Conservation (phyloP, 1,139 yeast genomes). For the Taphrina betulina region DNA sequence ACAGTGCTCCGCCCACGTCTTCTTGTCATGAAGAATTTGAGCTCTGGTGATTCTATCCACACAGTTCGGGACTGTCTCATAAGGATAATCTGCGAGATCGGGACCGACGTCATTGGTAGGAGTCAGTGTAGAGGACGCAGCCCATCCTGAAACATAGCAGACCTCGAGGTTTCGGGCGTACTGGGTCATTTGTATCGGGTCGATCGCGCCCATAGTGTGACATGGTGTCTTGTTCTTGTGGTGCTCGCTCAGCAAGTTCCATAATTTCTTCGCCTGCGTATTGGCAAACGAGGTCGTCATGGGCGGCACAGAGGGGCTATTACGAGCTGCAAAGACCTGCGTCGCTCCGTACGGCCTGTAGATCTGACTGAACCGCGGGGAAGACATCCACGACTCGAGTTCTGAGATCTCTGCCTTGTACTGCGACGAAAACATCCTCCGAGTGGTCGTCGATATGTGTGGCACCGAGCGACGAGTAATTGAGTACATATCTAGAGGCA, state of each 20-base stretch:
- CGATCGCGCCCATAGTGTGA: slow-evolving; percentile 61
- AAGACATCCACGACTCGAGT: slow-evolving; percentile 55
- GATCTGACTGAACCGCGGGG: slow-evolving; percentile 53
- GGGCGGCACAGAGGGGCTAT: slow-evolving; percentile 48
- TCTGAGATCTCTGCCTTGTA: slow-evolving; percentile 41
- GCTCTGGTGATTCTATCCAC: slow-evolving; percentile 61
- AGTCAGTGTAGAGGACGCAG: slow-evolving; percentile 55
- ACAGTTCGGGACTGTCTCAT: slow-evolving; percentile 65
- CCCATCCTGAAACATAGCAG: slow-evolving; percentile 65
- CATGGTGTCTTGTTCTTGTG: slow-evolving; percentile 51
- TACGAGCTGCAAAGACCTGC: slow-evolving; percentile 56
- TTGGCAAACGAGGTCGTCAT: slow-evolving; percentile 53
- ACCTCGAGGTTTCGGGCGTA: slow-evolving; percentile 54
- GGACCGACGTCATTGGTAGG: slow-evolving; percentile 62
- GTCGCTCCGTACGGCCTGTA: slow-evolving; percentile 56
- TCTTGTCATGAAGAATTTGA: slow-evolving; percentile 58
- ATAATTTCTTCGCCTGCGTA: slow-evolving; percentile 55
- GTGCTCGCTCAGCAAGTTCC: slow-evolving; percentile 49
- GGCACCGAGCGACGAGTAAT: neutral
- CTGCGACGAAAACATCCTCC: slow-evolving; percentile 23
- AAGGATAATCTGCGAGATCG: slow-evolving; percentile 64
- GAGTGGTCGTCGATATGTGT: neutral
- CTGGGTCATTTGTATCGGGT: slow-evolving; percentile 63
- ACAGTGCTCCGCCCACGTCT: slow-evolving; percentile 48
- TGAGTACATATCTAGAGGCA: neutral